Evolutionary conservation across 176 grass and related monocot genomes (phyloP), one percentile per base, ranked within the genome.

Genomic region (Phoenix dactylifera): DNA sequence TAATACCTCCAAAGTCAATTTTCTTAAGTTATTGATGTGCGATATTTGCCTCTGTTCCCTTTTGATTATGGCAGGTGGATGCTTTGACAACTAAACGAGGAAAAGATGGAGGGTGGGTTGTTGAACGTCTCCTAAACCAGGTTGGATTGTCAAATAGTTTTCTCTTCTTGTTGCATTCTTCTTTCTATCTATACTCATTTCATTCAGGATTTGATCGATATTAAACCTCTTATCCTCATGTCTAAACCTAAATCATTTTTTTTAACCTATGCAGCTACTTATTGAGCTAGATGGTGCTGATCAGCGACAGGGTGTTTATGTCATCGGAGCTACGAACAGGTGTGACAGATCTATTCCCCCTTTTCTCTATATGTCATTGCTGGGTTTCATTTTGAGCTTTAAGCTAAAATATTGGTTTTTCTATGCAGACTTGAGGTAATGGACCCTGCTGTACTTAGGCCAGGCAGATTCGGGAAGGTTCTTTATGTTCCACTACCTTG

Each of bases 241-340:
- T 39, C 35, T 39, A 39, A 39, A 39, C 35, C 30, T 39, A 39
- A 39, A 39, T 39, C 35, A 10, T 24, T 80, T 15, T 76, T 79
- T 22, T 52, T 5, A 29, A 65, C 19, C 20, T n/a, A 44, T 22
- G 0, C 70, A 91, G 92, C 77, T 97, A 77, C 78, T 97, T 30
- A 77, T 90, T 72, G 92, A 97, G 71, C 83, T 97, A 18, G 92
- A 97, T 50, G 92, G 92, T 39, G 86, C 87, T 50, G 87, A 87
- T 75, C 74, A 85, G 48, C 60, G 92, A 7, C 75, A 82, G 59
- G 92, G 83, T 60, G 84, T 97, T 51, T 97, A 63, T 82, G 92
- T 90, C 25, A 88, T 97, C 22, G 92, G 87, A 80, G 92, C 92
- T 55, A 97, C 92, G 48, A 97, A 97, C 72, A 90, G 92, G 92